Base-by-base conservation (phyloP, 352 stramenopile genomes). In the Globisporangium apiculatum region DNA sequence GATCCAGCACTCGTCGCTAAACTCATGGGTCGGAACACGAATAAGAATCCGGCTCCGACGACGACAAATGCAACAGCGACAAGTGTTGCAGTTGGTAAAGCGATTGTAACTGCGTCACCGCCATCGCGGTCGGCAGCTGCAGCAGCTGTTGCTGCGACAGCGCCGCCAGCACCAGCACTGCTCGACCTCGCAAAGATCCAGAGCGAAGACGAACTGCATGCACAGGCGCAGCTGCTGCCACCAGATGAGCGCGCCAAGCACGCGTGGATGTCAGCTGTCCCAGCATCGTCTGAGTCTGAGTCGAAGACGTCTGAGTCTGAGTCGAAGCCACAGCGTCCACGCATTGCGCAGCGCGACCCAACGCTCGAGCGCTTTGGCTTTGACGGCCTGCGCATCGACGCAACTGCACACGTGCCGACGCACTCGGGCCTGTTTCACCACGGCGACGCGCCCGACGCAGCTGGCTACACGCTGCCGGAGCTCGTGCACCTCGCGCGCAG, bases 391-490 rank as follows among this genome's bases (percentile, higher is more conserved):
- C 31, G 67, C 8, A 48, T 87, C 4, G 66, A 4, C 52, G 60
- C 38, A 51, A 1, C 48, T 69, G 8, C 49, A 74, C 5, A 73
- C 7, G 43, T 53, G 31, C 49, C 77, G 7, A 57, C 63, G 17
- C 75, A 88, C 50, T 90, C 84, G 1, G 84, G 84, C 12, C 69
- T 94, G 0, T 92, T 88, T 52, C 84, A 94, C 52, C 84, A 94
- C 52, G 84, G 84, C 0, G 79, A 92, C 47, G 76, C 91, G 15
- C 84, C 82, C 0, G 71, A 91, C 0, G 73, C 67, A 35, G 70
- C 84, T 1, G 84, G 84, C 3, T 94, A 92, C 63, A 94, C 82
- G 7, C 63, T 89, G 43, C 64, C 72, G 3, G 84, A 94, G 57
- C 71, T 94, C 7, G 53, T 92, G 6, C 75, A 88, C 7, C 67